Conservation (phyloP, 2,329 filamentous ascomycete genomes). For the Ascocoryne sarcoides region DNA sequence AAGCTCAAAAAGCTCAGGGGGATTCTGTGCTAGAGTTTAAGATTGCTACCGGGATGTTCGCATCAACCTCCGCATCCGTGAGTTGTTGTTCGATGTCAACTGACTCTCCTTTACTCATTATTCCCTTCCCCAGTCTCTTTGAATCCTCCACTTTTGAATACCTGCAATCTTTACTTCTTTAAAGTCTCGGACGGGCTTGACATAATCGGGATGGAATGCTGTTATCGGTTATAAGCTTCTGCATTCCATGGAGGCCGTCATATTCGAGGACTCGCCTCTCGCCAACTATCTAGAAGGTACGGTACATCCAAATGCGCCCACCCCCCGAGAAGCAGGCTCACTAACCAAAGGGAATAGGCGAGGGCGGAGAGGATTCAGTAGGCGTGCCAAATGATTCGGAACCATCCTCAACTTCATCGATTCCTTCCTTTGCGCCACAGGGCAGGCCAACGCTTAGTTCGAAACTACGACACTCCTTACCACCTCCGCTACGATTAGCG, state of each 20-base stretch:
- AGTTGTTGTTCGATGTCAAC: not conserved
- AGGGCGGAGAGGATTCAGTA: constrained; percentile 36
- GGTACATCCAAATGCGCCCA: constrained; percentile 26
- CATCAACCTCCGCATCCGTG: not conserved
- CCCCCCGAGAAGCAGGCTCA: not conserved
- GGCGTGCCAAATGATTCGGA: constrained; percentile 16
- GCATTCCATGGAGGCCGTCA: constrained; percentile 70
- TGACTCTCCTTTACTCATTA: not conserved
- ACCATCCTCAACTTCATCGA: constrained; percentile 19
- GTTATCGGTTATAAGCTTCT: constrained; percentile 6
- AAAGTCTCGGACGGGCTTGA: no score
- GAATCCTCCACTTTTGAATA: no score
- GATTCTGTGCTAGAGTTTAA: no score
- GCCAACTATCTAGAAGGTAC: constrained; percentile 84
- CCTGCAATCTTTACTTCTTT: no score
- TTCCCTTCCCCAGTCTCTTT: not conserved
- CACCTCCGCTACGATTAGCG: constrained; percentile 36
- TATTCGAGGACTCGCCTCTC: constrained; percentile 80
- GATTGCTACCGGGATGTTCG: no score
- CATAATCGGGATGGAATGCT: constrained; percentile 19
- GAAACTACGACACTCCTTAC: constrained; percentile 43
- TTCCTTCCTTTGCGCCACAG: constrained; percentile 43
- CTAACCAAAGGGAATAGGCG: constrained; percentile 28
- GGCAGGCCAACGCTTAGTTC: constrained; percentile 46
- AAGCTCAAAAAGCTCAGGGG: no score